Evolutionary conservation across 225 moss, liverwort and hornwort species (phyloP), one percentile per base, ranked within the genome.

Genomic region (Anthoceros angustus): DNA sequence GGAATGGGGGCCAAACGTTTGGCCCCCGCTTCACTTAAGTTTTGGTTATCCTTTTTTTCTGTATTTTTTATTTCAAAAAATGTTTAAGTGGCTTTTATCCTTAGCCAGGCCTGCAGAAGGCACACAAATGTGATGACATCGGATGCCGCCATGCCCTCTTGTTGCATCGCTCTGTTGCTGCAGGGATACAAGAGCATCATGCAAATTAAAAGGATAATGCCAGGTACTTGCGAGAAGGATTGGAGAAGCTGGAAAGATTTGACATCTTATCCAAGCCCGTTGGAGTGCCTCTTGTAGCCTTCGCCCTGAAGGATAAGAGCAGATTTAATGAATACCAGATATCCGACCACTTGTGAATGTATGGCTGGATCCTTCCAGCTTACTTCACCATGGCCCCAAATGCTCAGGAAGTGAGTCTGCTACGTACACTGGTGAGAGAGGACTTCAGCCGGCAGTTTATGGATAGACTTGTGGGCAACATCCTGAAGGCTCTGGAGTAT

Each of bases 351-450:
- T 82, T 93, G 15, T 83, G 93, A 9, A 69, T 61, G 16, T 74
- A 60, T 43, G 93, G 93, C 5, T 93, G 93, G 93, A 89, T 80
- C 10, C 89, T 93, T 42, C 89, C 93, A 2, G 93, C 93, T 2
- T 93, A 93, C n/a, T n/a, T n/a, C 70, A 90, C 90, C 15, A 93
- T 93, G 93, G 93, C 93, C 0, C 86, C 87, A 14, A 62, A 93
- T 20, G 89, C 89, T 0, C 66, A 87, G 64, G 42, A 80, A 0
- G 39, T 89, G 16, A 48, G 66, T 2, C 82, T 93, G 25, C 66
- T 93, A 66, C 83, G 93, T 12, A 80, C 89, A 25, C 89, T 93
- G 14, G 77, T 93, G 48, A 81, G 93, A 25, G 89, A 93, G 66
- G 93, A 89, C 69, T 93, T 93, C 43, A 86, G 89, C 66, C 89